Conservation (phyloP, 306 rosid species). For the Senna tora region DNA sequence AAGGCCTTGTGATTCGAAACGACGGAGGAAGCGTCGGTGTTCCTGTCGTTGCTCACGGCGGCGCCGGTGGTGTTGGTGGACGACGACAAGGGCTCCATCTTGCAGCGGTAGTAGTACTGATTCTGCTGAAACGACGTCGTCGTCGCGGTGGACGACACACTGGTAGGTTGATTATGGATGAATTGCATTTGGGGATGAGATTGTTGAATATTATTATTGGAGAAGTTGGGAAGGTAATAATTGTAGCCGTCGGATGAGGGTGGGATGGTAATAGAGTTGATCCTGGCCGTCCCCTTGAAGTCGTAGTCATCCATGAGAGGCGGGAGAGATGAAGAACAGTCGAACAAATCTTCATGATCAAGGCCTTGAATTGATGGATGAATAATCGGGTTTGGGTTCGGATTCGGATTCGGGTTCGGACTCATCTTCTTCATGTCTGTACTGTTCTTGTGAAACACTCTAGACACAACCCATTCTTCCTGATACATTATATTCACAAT, state of each 20-base stretch:
- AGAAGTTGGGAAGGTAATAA: conserved; percentile 46
- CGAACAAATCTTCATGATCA: conserved; percentile 56
- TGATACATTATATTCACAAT: conserved; percentile 42
- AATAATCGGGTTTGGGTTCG: no score
- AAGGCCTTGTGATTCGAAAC: conserved; percentile 51
- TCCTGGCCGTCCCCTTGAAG: conserved; percentile 31
- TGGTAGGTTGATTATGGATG: conserved; percentile 44
- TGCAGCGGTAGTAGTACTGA: conserved; percentile 37
- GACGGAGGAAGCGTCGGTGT: conserved; percentile 64
- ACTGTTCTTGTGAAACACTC: conserved; percentile 75
- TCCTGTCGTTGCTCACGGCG: conserved; percentile 73
- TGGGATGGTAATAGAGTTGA: no score
- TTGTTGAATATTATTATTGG: background rate
- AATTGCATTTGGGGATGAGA: conserved; percentile 14
- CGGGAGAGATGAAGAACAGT: conserved; percentile 71
- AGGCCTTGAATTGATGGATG: conserved; percentile 31
- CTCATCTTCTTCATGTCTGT: conserved; percentile 43
- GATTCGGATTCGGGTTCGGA: no score
- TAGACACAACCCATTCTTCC: conserved; percentile 96
- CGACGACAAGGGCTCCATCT: conserved; percentile 66
- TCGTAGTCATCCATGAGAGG: conserved; percentile 65
- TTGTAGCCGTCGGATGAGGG: conserved; percentile 48
- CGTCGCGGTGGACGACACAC: conserved; percentile 1
- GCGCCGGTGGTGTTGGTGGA: no score
- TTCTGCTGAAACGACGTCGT: background rate